phyloP scores from a whole-genome alignment of 768 basidiomycete species.

The Gautieria morchelliformis region DNA sequence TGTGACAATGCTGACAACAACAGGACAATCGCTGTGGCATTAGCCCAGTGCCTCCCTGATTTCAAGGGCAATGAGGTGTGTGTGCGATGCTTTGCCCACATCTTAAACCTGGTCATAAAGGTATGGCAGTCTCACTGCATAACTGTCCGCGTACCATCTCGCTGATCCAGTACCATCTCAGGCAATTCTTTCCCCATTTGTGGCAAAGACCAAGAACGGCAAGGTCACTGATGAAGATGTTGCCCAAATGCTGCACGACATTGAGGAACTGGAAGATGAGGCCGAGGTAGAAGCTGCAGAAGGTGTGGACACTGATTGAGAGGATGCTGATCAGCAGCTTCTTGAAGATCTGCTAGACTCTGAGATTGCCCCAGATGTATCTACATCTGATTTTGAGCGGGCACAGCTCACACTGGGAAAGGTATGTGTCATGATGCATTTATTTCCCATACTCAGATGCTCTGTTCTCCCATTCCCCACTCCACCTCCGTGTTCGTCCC shows the following conservation, averaged over 20 bases:
- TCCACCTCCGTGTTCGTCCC: too few relatives aligned
- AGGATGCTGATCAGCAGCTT: too few relatives aligned
- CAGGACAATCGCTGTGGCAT: constrained; percentile 1
- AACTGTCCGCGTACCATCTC: neutral
- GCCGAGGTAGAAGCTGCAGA: too few relatives aligned
- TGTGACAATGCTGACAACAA: constrained; percentile 5
- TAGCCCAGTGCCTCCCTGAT: constrained; percentile 8
- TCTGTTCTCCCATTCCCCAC: too few relatives aligned
- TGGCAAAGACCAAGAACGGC: constrained; percentile 7
- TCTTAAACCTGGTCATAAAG: constrained; percentile 21
- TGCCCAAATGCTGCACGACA: constrained; percentile 5
- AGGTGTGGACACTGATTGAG: too few relatives aligned
- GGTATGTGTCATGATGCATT: constrained; percentile 6
- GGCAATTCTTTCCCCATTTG: constrained; percentile 17
- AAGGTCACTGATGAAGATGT: constrained; percentile 1
- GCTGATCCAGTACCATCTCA: neutral
- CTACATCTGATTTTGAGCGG: neutral
- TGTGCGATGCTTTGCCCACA: constrained; percentile 21
- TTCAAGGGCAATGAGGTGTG: constrained; percentile 13
- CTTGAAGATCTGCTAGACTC: too few relatives aligned
- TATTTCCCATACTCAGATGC: too few relatives aligned
- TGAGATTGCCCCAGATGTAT: neutral
- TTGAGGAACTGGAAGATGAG: constrained; percentile 7
- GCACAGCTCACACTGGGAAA: constrained; percentile 8
- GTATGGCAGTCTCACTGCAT: too few relatives aligned